Conservation (phyloP, 139 green algal species). For the Gonium pectorale region DNA sequence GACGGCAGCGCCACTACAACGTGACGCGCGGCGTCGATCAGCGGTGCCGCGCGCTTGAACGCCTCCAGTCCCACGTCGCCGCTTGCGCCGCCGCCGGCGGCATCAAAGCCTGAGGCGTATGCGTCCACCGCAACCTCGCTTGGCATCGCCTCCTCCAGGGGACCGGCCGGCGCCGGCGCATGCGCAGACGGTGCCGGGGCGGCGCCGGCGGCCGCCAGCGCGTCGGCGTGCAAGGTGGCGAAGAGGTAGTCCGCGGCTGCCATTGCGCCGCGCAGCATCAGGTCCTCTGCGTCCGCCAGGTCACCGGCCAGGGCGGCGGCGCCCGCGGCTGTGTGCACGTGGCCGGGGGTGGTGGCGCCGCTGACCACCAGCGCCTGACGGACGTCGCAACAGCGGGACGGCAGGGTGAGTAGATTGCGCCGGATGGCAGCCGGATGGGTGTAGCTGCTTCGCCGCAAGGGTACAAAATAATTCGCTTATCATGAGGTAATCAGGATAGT, state of each 20-base stretch:
- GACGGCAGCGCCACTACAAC: constrained; percentile 16
- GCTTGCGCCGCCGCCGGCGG: not conserved
- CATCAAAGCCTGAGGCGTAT: not conserved
- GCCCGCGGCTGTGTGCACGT: constrained; percentile 13
- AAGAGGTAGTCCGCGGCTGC: constrained; percentile 9
- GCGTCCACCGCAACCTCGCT: not conserved
- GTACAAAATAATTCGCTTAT: no score
- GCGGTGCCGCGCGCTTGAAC: not conserved
- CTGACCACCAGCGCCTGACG: not conserved
- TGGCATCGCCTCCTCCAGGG: not conserved
- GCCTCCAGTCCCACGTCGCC: not conserved
- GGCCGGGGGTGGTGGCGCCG: constrained; percentile 13
- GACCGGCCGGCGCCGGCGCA: not conserved
- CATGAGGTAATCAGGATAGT: no score
- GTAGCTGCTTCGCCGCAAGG: no score
- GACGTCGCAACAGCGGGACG: not conserved
- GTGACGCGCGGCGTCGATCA: not conserved
- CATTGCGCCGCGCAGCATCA: constrained; percentile 27
- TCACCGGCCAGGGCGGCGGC: constrained; percentile 19
- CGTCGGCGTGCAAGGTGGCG: not conserved
- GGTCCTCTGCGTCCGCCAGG: constrained; percentile 14
- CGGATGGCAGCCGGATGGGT: no score
- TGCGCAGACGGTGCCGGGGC: not conserved
- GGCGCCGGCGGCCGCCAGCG: not conserved
- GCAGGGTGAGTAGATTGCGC: not conserved